Percentiles rank a stretch among this genome's conserved stretches.
Conservation (phyloP, 129 eudicot species). For the Chrysanthemum makinoi region DNA sequence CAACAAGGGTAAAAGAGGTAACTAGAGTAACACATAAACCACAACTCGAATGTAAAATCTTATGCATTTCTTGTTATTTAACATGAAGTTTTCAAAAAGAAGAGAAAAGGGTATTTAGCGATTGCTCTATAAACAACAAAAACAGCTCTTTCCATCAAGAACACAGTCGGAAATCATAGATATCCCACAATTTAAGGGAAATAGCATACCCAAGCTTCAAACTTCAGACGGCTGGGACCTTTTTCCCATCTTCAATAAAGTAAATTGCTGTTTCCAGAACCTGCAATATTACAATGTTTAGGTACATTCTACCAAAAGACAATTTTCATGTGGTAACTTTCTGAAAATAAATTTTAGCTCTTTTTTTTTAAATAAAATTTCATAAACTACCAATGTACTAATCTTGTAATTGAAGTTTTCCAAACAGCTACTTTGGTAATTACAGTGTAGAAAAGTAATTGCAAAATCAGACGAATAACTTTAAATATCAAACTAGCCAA, state of each 20-base stretch:
- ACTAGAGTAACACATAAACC: not conserved
- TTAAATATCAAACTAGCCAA: too few relatives aligned
- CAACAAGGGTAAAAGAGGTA: not conserved
- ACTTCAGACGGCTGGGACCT: constrained; percentile 66
- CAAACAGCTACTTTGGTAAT: too few relatives aligned
- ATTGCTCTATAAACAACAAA: constrained; percentile 18
- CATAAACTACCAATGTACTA: too few relatives aligned
- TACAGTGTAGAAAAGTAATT: too few relatives aligned
- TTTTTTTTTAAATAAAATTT: too few relatives aligned
- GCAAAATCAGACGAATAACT: too few relatives aligned
- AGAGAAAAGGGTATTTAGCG: not conserved
- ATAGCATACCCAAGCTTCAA: constrained; percentile 4
- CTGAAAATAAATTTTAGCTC: too few relatives aligned
- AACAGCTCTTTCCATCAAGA: constrained; percentile 18
- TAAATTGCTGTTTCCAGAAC: constrained; percentile 79
- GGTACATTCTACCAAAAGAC: not conserved
- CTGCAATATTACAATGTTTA: constrained; percentile 30
- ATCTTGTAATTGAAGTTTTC: too few relatives aligned
- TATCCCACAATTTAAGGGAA: not conserved
- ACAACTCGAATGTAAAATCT: not conserved
- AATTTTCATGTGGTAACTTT: too few relatives aligned
- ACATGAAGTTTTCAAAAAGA: constrained; percentile 1
- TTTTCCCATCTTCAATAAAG: constrained; percentile 88
- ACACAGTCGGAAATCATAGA: constrained; percentile 9
- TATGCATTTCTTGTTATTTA: not conserved